phyloP scores from a whole-genome alignment of 345 rosid genomes.

The Populus tremula region DNA sequence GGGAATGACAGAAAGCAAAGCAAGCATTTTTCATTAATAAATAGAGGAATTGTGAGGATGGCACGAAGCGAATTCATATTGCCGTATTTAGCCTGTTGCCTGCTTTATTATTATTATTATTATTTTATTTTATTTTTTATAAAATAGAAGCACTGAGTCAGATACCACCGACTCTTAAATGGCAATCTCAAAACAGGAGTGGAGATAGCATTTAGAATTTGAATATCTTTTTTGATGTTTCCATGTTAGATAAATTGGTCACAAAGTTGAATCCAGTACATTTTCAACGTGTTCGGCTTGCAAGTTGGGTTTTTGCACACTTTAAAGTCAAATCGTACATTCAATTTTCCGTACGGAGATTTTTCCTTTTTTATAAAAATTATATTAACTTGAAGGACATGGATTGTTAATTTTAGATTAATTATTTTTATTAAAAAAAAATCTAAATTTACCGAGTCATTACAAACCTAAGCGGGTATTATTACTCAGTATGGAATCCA shows the following conservation, averaged over 20 bases:
- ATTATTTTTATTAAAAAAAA: too few species aligned
- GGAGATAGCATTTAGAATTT: background rate
- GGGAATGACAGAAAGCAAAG: background rate
- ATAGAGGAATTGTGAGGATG: background rate
- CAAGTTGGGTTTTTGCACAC: too few species aligned
- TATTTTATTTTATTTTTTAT: background rate
- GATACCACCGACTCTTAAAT: background rate
- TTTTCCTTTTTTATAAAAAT: too few species aligned
- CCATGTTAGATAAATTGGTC: background rate
- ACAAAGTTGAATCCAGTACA: background rate
- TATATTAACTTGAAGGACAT: too few species aligned
- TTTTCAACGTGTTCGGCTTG: too few species aligned
- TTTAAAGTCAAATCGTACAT: too few species aligned
- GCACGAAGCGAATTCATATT: background rate
- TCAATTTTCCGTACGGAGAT: too few species aligned
- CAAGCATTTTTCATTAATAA: too few species aligned
- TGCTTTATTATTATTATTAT: background rate
- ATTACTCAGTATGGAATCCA: too few species aligned
- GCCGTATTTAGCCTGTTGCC: background rate
- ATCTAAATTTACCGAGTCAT: too few species aligned
- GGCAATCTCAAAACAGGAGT: background rate
- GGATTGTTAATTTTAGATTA: too few species aligned
- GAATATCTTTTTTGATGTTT: background rate
- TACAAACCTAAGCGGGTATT: too few species aligned
- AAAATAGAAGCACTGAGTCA: background rate